Conservation (phyloP, 495 filamentous ascomycete genomes). For the Paragyromitra xinjiangensis region DNA sequence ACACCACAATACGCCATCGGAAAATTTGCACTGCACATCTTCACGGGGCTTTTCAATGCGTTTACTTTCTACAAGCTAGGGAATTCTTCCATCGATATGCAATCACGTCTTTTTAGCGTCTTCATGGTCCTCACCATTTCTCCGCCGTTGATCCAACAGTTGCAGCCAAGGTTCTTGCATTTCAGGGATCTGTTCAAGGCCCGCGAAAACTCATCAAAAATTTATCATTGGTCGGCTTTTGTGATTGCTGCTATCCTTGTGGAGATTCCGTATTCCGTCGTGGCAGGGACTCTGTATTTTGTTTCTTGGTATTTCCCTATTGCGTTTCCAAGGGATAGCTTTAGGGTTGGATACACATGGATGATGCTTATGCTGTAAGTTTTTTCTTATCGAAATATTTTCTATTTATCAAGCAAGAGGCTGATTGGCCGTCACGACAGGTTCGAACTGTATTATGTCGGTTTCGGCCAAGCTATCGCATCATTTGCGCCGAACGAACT, state of each 20-base stretch:
- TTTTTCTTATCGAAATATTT: neutral
- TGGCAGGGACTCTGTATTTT: conserved; percentile 69
- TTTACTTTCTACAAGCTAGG: conserved; percentile 63
- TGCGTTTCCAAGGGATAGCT: conserved; percentile 56
- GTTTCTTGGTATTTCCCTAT: conserved; percentile 71
- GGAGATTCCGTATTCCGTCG: conserved; percentile 75
- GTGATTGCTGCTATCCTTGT: conserved; percentile 73
- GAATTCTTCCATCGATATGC: conserved; percentile 57
- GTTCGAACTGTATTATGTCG: conserved; percentile 77
- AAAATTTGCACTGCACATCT: conserved; percentile 61
- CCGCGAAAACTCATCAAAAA: conserved; percentile 73
- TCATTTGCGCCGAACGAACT: conserved; percentile 76
- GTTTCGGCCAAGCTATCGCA: conserved; percentile 80
- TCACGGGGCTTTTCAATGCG: conserved; percentile 65
- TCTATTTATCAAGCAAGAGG: no score
- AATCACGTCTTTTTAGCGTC: conserved; percentile 59
- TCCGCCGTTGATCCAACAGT: conserved; percentile 64
- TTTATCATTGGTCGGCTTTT: conserved; percentile 78
- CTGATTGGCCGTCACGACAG: neutral
- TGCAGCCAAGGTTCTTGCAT: conserved; percentile 75
- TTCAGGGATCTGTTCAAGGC: conserved; percentile 74
- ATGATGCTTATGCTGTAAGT: conserved; percentile 63
- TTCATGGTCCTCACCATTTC: conserved; percentile 60
- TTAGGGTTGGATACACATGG: conserved; percentile 48
- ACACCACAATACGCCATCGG: conserved; percentile 62